Evolutionary conservation across 1,284 basidiomycete genomes (phyloP).

Genomic region (Rhodotorula sp.): DNA sequence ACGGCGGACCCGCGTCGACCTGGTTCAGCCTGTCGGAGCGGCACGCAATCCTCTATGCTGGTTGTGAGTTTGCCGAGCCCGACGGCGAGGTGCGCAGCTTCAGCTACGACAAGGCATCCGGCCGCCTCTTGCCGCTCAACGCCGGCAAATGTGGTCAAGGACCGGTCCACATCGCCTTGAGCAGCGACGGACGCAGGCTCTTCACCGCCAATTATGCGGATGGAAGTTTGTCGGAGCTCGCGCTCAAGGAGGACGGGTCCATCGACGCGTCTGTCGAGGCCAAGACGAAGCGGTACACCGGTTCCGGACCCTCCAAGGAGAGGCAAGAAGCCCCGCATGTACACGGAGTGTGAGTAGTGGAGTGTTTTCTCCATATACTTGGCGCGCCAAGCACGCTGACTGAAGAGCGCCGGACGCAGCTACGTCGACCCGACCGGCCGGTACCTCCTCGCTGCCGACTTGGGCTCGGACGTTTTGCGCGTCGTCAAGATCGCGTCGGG

Average conservation of each 20-base stretch:
- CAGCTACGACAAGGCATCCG: background rate
- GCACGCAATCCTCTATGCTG: conserved; percentile 28
- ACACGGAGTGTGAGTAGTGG: conserved; percentile 26
- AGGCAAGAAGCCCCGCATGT: conserved; percentile 35
- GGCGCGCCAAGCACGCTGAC: background rate
- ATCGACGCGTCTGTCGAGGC: conserved; percentile 6
- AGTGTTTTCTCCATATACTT: too few species aligned
- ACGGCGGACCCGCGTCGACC: conserved; percentile 29
- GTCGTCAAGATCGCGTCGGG: conserved; percentile 14
- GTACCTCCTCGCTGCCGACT: conserved; percentile 32
- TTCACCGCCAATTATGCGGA: conserved; percentile 32
- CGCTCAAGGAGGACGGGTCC: conserved; percentile 19
- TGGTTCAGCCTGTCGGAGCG: conserved; percentile 20
- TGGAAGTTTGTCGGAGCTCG: conserved; percentile 10
- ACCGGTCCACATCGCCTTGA: conserved; percentile 26
- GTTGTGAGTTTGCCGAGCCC: conserved; percentile 30
- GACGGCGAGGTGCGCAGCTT: conserved; percentile 15
- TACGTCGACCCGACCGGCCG: conserved; percentile 30
- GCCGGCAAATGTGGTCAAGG: conserved; percentile 7
- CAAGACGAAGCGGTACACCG: conserved; percentile 15
- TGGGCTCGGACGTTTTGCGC: conserved; percentile 32
- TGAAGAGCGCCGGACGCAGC: background rate
- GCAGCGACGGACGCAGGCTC: conserved; percentile 3
- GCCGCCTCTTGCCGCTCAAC: background rate
- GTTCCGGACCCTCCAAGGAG: conserved; percentile 24